Conservation (phyloP, 352 stramenopile genomes). For the Phytophthora cactorum region DNA sequence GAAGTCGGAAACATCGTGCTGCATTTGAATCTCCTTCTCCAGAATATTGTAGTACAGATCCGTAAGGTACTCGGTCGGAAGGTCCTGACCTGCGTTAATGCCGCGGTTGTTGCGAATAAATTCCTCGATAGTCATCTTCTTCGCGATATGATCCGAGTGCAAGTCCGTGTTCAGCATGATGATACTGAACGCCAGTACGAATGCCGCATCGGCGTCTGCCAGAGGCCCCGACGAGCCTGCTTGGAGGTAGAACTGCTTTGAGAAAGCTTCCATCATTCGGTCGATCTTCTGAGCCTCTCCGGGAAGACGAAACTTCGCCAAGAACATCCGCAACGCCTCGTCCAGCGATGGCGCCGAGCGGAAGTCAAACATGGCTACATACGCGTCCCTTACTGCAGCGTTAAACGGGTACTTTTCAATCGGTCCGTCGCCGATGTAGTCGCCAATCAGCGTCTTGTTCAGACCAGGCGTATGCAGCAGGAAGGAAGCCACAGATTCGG, state of each 20-base stretch:
- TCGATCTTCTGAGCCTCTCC: slow-evolving; percentile 99
- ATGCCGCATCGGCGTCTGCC: slow-evolving; percentile 92
- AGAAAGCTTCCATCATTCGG: slow-evolving; percentile 97
- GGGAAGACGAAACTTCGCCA: slow-evolving; percentile 96
- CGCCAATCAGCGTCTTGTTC: slow-evolving; percentile 95
- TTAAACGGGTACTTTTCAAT: slow-evolving; percentile 97
- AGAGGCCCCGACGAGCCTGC: slow-evolving; percentile 62
- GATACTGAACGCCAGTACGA: slow-evolving; percentile 97
- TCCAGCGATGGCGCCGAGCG: slow-evolving; percentile 85
- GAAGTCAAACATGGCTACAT: slow-evolving; percentile 96
- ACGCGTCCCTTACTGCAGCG: slow-evolving; percentile 79
- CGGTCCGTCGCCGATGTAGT: slow-evolving; percentile 96
- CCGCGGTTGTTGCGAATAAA: slow-evolving; percentile 90
- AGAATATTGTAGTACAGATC: slow-evolving; percentile 85
- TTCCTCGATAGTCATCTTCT: slow-evolving; percentile 90
- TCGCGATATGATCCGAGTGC: slow-evolving; percentile 92
- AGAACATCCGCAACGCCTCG: slow-evolving; percentile 92
- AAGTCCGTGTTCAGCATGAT: slow-evolving; percentile 99
- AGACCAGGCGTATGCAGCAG: slow-evolving; percentile 93
- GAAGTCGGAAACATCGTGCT: slow-evolving; percentile 87
- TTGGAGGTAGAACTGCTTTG: slow-evolving; percentile 91
- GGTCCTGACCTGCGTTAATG: slow-evolving; percentile 83
- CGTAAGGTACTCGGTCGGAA: slow-evolving; percentile 74
- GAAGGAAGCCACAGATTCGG: slow-evolving; percentile 91
- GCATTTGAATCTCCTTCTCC: slow-evolving; percentile 89